Percentiles rank a stretch among this genome's conserved stretches.
phyloP scores from a whole-genome alignment of 441 rosid species.

The Francoa sonchifolia region DNA sequence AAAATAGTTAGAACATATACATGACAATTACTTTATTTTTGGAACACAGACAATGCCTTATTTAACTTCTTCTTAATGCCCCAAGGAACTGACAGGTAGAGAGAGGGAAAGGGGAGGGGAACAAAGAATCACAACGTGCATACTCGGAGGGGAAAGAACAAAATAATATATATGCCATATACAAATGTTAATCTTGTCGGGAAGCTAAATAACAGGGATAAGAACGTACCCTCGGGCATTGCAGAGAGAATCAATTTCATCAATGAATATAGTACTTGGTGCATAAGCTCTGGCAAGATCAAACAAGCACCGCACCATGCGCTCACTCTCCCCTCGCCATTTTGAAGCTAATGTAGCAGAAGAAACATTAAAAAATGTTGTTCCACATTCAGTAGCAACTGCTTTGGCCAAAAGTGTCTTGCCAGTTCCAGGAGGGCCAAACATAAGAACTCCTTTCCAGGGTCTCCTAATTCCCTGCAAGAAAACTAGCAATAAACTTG shows the following conservation, averaged over 20 bases:
- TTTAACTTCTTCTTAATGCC: too few relatives aligned
- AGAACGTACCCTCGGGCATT: slow-evolving; percentile 58
- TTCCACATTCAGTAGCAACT: slow-evolving; percentile 74
- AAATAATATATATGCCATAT: too few relatives aligned
- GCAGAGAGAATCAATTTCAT: slow-evolving; percentile 80
- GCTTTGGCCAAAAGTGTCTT: slow-evolving; percentile 77
- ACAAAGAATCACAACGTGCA: too few relatives aligned
- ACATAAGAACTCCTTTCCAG: slow-evolving; percentile 88
- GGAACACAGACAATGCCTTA: too few relatives aligned
- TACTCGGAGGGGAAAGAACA: too few relatives aligned
- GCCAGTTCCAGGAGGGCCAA: slow-evolving; percentile 91
- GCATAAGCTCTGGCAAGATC: slow-evolving; percentile 86
- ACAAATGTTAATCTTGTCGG: too few relatives aligned
- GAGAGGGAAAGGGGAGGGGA: too few relatives aligned
- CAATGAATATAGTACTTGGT: slow-evolving; percentile 79
- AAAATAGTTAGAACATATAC: too few relatives aligned
- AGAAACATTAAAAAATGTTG: slow-evolving; percentile 70
- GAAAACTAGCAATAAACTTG: neutral
- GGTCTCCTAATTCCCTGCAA: slow-evolving; percentile 79
- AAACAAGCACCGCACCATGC: slow-evolving; percentile 81
- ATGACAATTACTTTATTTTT: too few relatives aligned
- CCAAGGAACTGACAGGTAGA: too few relatives aligned
- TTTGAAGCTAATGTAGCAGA: slow-evolving; percentile 79
- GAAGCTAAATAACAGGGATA: neutral
- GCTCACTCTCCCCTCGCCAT: slow-evolving; percentile 90